These are phyloP conservation scores for Sugiyamaella floridensis DNA, from an alignment of 805 yeast genomes.

Conservation along the genomic window DNA sequence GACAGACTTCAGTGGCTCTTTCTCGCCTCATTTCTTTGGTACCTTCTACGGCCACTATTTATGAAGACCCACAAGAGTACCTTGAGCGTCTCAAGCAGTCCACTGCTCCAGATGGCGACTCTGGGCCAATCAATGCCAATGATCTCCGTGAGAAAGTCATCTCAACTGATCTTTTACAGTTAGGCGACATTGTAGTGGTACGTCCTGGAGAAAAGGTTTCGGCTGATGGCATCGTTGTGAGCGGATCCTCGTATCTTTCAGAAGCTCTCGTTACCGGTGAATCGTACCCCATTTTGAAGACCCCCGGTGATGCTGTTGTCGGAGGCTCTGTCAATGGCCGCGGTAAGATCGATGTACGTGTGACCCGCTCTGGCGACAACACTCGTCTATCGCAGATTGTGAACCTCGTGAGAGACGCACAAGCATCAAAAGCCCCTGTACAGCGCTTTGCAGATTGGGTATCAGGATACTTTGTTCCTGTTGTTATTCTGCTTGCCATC, in stretches of 20 bases:
- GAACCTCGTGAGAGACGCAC: constrained; percentile 80
- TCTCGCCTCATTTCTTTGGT: constrained; percentile 73
- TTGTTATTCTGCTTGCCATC: constrained; percentile 53
- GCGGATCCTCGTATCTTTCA: constrained; percentile 77
- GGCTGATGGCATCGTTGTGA: constrained; percentile 77
- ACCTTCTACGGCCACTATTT: constrained; percentile 67
- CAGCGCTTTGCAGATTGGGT: constrained; percentile 81
- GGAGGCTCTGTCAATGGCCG: constrained; percentile 91
- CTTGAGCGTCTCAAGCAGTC: background rate
- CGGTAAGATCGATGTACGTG: constrained; percentile 61
- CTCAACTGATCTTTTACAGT: constrained; percentile 71
- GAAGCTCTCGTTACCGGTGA: constrained; percentile 94
- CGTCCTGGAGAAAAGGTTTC: constrained; percentile 86
- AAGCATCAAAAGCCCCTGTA: constrained; percentile 80
- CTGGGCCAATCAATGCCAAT: background rate
- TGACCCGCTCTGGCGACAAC: constrained; percentile 66
- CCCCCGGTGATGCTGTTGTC: constrained; percentile 53
- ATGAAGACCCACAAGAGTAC: constrained; percentile 18
- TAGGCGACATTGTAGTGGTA: constrained; percentile 66
- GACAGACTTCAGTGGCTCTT: constrained; percentile 84
- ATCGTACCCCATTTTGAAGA: constrained; percentile 64
- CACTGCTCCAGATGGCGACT: background rate
- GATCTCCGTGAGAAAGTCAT: constrained; percentile 41
- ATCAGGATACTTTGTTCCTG: constrained; percentile 81
- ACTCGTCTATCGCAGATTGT: constrained; percentile 88